Evolutionary conservation across 2,329 filamentous ascomycete genomes (phyloP).

Genomic region (Fusarium nurragi): DNA sequence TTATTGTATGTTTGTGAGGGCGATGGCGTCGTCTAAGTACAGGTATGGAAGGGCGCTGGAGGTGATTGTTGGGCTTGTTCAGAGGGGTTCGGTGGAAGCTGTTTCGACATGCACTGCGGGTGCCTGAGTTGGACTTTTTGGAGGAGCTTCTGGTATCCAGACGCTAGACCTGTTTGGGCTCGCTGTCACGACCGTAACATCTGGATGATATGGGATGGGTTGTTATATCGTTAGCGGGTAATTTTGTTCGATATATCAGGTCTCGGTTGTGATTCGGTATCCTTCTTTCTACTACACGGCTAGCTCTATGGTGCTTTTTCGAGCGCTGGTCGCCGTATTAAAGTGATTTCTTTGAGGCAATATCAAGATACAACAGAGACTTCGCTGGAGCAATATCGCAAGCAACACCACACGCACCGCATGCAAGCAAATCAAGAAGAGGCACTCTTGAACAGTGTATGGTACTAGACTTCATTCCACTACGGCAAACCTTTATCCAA

Average conservation of each 20-base stretch:
- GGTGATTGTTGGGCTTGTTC: not conserved
- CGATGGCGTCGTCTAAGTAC: not conserved
- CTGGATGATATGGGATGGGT: not conserved
- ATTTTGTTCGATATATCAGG: not conserved
- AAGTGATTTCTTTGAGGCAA: too few relatives aligned
- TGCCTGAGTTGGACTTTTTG: slow-evolving; percentile 40
- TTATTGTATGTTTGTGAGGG: not conserved
- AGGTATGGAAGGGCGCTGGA: not conserved
- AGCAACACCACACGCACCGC: too few relatives aligned
- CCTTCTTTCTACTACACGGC: too few relatives aligned
- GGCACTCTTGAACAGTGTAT: too few relatives aligned
- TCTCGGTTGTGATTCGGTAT: not conserved
- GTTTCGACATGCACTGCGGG: slow-evolving; percentile 21
- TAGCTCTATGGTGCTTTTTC: too few relatives aligned
- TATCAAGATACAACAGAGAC: too few relatives aligned
- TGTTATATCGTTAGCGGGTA: not conserved
- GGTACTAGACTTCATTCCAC: too few relatives aligned
- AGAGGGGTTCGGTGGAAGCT: slow-evolving; percentile 14
- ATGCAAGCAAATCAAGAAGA: too few relatives aligned
- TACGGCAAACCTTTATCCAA: not conserved
- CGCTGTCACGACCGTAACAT: slow-evolving; percentile 1
- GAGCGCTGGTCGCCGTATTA: too few relatives aligned
- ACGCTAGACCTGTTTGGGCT: slow-evolving; percentile 38
- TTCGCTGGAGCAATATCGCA: too few relatives aligned
- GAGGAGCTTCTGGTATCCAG: slow-evolving; percentile 30